Evolutionary conservation across 192 early-diverging fungal species (phyloP).

Genomic region (Coemansia sp.): DNA sequence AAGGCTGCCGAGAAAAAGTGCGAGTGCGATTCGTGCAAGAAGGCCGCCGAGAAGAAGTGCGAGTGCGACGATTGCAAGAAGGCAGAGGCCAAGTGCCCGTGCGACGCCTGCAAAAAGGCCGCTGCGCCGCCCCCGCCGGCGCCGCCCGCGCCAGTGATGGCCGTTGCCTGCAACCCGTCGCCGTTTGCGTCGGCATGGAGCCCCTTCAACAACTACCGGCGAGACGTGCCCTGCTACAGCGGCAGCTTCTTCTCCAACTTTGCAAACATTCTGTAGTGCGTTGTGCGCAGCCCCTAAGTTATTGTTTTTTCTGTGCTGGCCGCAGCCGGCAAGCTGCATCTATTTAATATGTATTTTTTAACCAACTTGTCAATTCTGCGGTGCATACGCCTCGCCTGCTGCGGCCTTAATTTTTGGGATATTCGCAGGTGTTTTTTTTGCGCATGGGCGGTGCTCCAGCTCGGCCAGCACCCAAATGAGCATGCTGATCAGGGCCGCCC

Average conservation of each 20-base stretch:
- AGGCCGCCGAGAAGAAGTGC: constrained; percentile 15
- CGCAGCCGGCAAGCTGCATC: background rate
- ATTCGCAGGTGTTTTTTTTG: too few relatives aligned
- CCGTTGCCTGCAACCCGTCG: constrained; percentile 35
- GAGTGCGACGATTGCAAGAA: constrained; percentile 19
- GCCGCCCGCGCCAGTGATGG: constrained; percentile 10
- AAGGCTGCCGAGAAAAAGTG: constrained; percentile 37
- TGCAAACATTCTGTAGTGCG: constrained; percentile 25
- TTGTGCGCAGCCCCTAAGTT: background rate
- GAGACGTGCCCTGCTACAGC: constrained; percentile 46
- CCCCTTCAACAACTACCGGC: constrained; percentile 55
- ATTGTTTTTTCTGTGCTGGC: constrained; percentile 1
- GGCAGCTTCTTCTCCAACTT: constrained; percentile 52
- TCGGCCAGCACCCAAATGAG: too few relatives aligned
- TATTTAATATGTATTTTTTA: too few relatives aligned
- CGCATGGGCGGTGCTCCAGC: too few relatives aligned
- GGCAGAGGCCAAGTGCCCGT: constrained; percentile 30
- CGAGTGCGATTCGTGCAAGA: constrained; percentile 21
- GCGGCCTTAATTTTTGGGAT: too few relatives aligned
- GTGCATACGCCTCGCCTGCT: too few relatives aligned
- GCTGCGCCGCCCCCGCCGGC: constrained; percentile 18
- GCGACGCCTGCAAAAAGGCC: constrained; percentile 26
- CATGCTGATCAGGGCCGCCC: too few relatives aligned
- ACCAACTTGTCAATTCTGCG: too few relatives aligned
- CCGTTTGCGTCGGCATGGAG: constrained; percentile 54